Percentiles rank a stretch among this genome's conserved stretches.
phyloP scores from a whole-genome alignment of 495 filamentous ascomycete genomes.

The Entonaema liquescens region DNA sequence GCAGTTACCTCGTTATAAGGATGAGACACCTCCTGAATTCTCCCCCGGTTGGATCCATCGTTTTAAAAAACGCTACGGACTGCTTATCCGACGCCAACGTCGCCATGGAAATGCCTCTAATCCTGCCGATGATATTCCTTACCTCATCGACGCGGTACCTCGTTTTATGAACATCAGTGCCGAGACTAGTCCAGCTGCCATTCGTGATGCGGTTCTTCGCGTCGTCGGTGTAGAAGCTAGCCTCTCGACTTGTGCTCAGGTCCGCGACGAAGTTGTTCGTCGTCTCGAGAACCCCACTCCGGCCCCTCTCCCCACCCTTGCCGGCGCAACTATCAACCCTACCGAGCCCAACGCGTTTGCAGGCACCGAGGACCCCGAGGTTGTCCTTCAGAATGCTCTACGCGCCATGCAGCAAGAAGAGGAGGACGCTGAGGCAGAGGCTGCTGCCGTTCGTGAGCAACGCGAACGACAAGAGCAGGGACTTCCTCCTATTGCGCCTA shows the following conservation, averaged over 20 bases:
- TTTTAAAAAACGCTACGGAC: conserved; percentile 63
- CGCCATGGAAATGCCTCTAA: conserved; percentile 53
- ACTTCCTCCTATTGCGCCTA: conserved; percentile 47
- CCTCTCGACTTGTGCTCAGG: conserved; percentile 58
- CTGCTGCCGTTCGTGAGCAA: conserved; percentile 55
- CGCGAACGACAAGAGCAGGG: conserved; percentile 56
- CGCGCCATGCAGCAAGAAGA: conserved; percentile 59
- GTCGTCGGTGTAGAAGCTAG: conserved; percentile 57
- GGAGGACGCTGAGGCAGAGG: conserved; percentile 58
- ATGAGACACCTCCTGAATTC: conserved; percentile 59
- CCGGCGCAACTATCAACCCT: conserved; percentile 36
- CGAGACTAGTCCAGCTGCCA: conserved; percentile 56
- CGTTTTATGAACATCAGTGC: conserved; percentile 58
- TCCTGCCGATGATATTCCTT: conserved; percentile 57
- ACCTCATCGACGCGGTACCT: conserved; percentile 58
- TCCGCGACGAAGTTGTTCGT: conserved; percentile 59
- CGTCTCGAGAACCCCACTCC: conserved; percentile 49
- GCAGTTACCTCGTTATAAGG: conserved; percentile 60
- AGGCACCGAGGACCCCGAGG: conserved; percentile 57
- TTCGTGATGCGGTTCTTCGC: conserved; percentile 56
- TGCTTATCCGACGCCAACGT: conserved; percentile 59
- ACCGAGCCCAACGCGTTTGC: conserved; percentile 38
- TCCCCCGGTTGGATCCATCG: conserved; percentile 64
- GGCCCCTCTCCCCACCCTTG: conserved; percentile 34
- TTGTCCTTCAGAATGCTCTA: conserved; percentile 60